Base-by-base conservation (phyloP, 2,329 filamentous ascomycete genomes). In the Ophiostoma novo-ulmi region DNA sequence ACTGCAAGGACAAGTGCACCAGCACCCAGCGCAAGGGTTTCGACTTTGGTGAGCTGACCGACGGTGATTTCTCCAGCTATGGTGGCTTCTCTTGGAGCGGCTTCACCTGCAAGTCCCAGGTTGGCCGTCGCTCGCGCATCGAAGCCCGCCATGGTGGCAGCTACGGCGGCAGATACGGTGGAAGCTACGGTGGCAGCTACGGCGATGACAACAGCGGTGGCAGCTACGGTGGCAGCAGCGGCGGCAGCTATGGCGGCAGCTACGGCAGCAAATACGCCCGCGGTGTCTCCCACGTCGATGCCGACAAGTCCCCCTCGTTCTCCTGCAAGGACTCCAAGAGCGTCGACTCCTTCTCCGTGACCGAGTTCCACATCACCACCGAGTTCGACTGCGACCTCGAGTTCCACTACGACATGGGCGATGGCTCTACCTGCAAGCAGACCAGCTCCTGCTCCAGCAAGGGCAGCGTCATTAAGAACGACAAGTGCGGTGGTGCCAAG, bases 401-500 rank as follows among this genome's bases (percentile, higher is more conserved):
- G 80, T 93, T 97, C 83, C 86, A 92, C 83, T 97, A 94, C 81
- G 85, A 84, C 76, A 97, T 97, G 93, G 85, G 88, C 1, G 92
- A 94, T 78, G 91, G 91, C 75, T 89, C 87, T 17, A 87, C 80
- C 72, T 98, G 94, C 88, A 94, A 91, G 82, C 91, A 96, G 76
- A 88, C 87, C 73, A 83, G 86, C 74, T 78, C 84, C 69, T 96
- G 92, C 86, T 87, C 84, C 74, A 82, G 85, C 70, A 82, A 84
- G 20, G 92, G 92, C 76, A 89, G 88, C 71, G 86, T 85, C 66
- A 84, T 97, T 76, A 82, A 87, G 81, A 97, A 97, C 86, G 87
- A 83, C 73, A 93, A 97, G 85, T 98, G 94, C 79, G 94, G 93
- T 87, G 94, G 94, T 80, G 94, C 94, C 74, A 92, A 86, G 78